These are phyloP conservation scores for Hypoxylon sp. DNA, from an alignment of 2,329 filamentous ascomycete genomes.

Conservation along the genomic window DNA sequence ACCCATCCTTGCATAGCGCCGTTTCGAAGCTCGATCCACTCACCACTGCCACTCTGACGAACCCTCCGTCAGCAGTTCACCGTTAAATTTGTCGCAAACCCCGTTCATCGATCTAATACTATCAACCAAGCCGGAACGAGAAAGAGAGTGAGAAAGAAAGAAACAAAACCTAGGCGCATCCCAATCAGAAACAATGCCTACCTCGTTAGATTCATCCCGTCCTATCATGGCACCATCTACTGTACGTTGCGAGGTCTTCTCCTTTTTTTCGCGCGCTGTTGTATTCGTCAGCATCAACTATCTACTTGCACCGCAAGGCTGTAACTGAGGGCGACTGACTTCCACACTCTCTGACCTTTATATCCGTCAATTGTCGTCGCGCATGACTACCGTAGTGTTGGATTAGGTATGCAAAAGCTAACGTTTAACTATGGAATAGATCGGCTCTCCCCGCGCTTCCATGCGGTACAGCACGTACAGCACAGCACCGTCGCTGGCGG, in stretches of 20 bases:
- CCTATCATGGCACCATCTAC: constrained; percentile 68
- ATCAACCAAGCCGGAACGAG: not conserved
- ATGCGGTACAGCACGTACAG: constrained; percentile 69
- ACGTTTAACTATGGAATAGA: constrained; percentile 23
- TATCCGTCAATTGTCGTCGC: no score
- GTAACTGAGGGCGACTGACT: no score
- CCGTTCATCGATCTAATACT: constrained; percentile 7
- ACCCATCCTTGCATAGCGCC: constrained; percentile 35
- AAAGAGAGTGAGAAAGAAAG: not conserved
- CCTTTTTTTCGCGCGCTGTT: constrained; percentile 4
- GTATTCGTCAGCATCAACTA: constrained; percentile 13
- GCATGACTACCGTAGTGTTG: no score
- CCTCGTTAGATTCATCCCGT: constrained; percentile 67
- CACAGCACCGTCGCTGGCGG: constrained; percentile 67
- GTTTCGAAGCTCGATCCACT: constrained; percentile 35
- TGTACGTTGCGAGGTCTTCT: constrained; percentile 55
- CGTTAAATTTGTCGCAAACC: constrained; percentile 29
- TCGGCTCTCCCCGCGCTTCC: constrained; percentile 58
- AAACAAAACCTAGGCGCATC: constrained; percentile 7
- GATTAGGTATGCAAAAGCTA: no score
- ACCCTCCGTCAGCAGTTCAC: constrained; percentile 13
- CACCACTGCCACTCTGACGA: constrained; percentile 28
- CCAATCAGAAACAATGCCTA: constrained; percentile 55
- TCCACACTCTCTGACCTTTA: no score
- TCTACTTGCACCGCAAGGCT: no score